Evolutionary conservation across 768 basidiomycete genomes (phyloP), one percentile per base, ranked within the genome.

Genomic region (Cyclocybe cylindracea): DNA sequence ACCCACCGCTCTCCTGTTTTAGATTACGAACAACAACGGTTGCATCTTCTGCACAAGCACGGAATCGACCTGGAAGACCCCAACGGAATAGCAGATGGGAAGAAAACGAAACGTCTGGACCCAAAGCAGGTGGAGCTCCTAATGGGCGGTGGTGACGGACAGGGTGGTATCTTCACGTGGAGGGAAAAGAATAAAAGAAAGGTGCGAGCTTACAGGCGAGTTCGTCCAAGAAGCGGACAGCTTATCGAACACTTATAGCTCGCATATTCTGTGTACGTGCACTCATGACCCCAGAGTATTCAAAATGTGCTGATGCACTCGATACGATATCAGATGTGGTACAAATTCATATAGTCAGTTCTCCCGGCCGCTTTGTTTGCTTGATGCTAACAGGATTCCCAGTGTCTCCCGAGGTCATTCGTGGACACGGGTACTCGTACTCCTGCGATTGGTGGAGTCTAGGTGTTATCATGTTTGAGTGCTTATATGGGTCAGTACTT

Each of bases 401-500:
- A 93, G 91, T 92, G 90, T 91, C 89, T 7, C 91, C 91, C 39
- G 91, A 93, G 68, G 91, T 93, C 41, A 91, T 94, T 64, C 83
- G 90, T 60, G 89, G 90, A 16, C 89, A 91, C 64, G 95, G 94
- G 19, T 98, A 98, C 70, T 85, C 88, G 36, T 95, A 91, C 71
- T 90, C 88, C 34, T 96, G 94, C 66, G 96, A 98, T 66, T 98
- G 94, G 94, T 99, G 96, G 96, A 93, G 90, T 71, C 80, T 98
- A 41, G 95, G 94, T 10, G 89, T 97, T 48, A 98, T 99, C 67
- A 91, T 94, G 86, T 98, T 88, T 63, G 94, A 98, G 69, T 94
- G 91, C 66, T 76, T 97, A 67, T 95, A 94, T 62, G 91, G 90
- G 89, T 91, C 67, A 57, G 85, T 76, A 53, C 65, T 49, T 46